Conservation (phyloP, 2,329 filamentous ascomycete species). For the Hypoxylon sp. region DNA sequence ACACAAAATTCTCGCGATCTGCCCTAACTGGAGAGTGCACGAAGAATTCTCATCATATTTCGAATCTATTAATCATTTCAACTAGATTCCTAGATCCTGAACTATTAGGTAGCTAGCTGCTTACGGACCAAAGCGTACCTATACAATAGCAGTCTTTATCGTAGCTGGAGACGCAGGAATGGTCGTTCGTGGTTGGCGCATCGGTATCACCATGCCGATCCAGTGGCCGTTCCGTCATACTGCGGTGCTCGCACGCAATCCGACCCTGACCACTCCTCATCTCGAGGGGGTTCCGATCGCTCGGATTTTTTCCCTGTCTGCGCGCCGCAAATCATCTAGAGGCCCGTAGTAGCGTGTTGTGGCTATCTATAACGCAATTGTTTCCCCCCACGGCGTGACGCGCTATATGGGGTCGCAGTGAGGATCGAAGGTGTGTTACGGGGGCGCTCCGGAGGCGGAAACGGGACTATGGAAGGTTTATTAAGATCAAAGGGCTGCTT, state of each 20-base stretch:
- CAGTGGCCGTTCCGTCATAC: slow-evolving; percentile 25
- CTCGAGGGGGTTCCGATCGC: not conserved
- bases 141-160: not conserved
- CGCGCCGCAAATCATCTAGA: not conserved
- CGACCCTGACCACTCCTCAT: slow-evolving; percentile 17
- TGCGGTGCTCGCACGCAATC: slow-evolving; percentile 33
- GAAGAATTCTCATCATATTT: not conserved
- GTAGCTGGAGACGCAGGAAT: not conserved
- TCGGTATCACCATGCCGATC: slow-evolving; percentile 3
- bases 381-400: slow-evolving; percentile 39
- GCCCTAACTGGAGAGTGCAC: slow-evolving; percentile 8
- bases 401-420: slow-evolving; percentile 22
- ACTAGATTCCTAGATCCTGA: not conserved
- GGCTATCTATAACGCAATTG: slow-evolving; percentile 40
- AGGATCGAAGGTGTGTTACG: slow-evolving; percentile 17
- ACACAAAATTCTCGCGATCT: slow-evolving; percentile 3
- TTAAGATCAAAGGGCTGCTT: slow-evolving; percentile 16
- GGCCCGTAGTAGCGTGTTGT: not conserved
- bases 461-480: slow-evolving; percentile 3
- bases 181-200: slow-evolving; percentile 1
- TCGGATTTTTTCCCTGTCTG: not conserved
- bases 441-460: slow-evolving; percentile 31
- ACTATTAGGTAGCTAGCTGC: not conserved
- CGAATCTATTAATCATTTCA: not conserved
- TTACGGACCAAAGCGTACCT: not conserved